Conservation (phyloP, 2,329 filamentous ascomycete genomes). For the Colletotrichum sojae region DNA sequence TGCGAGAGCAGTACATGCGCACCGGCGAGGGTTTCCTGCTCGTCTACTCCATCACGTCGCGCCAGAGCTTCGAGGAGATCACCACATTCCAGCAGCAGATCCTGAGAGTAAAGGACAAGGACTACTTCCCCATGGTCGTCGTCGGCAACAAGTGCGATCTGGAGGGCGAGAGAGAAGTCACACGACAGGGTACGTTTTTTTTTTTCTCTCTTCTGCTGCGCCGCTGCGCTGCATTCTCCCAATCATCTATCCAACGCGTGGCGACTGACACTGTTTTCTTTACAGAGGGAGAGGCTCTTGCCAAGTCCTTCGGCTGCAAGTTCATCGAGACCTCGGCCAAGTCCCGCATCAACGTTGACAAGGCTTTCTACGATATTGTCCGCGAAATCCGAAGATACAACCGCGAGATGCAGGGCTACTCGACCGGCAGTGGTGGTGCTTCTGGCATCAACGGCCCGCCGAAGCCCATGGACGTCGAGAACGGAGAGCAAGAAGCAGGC, state of each 20-base stretch:
- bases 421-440: constrained; percentile 76
- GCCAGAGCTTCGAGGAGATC: constrained; percentile 98
- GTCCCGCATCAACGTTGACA: constrained; percentile 97
- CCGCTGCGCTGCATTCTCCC: constrained; percentile 11
- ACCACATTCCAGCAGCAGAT: constrained; percentile 99
- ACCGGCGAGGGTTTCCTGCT: constrained; percentile 98
- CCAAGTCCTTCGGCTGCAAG: constrained; percentile 91
- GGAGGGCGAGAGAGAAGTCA: constrained; percentile 91
- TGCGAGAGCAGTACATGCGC: constrained; percentile 99
- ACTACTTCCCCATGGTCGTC: constrained; percentile 99
- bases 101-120: constrained; percentile 98
- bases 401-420: constrained; percentile 95
- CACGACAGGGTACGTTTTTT: constrained; percentile 82
- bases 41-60: constrained; percentile 97
- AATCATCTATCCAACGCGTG: background rate
- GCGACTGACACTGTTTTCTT: constrained; percentile 19
- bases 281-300: constrained; percentile 90
- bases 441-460: constrained; percentile 73
- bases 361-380: constrained; percentile 98
- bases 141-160: constrained; percentile 99
- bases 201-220: background rate
- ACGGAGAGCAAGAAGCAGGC: constrained; percentile 76
- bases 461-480: constrained; percentile 85
- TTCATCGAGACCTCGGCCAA: constrained; percentile 99
- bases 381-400: constrained; percentile 98